Base-by-base conservation (phyloP, 2,329 filamentous ascomycete genomes). In the Elsinoe batatas region DNA sequence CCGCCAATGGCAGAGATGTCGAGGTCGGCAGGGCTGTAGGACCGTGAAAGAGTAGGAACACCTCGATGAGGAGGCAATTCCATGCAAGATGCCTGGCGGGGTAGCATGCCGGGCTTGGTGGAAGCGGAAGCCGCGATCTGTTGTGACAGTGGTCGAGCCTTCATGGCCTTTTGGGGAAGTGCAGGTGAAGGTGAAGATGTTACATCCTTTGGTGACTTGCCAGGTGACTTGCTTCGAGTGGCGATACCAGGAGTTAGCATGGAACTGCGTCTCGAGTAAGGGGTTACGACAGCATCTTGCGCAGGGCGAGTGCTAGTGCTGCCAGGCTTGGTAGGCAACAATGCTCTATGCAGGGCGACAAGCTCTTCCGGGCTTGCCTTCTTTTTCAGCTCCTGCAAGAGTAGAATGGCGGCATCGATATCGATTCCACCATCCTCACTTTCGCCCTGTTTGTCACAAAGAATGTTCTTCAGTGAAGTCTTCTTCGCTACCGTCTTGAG, bases 361-460 rank as follows among this genome's bases (percentile, higher is more conserved):
- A 77, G 64, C 56, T 77, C 73, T 54, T 76, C 74, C 1, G 74
- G 74, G 5, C 72, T 71, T 1, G 72, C 74, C 42, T 67, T 74
- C 63, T 72, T 76, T 63, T 72, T 74, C 57, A 77, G 65, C 61
- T 76, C 70, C 56, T 76, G 71, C 58, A 77, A 59, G 35, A 77
- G 64, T 26, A 65, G 65, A 37, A 76, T 72, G 5, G 74, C 74
- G 10, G 71, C 68, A 37, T 71, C 71, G 35, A 76, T 58, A 57
- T 77, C 74, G 37, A 75, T 67, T 4, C 37, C 38, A 42, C 36
- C 53, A 32, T 55, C 53, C 13, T 46, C 53, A 17, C 37, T 32
- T n/a, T 30, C 8, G 15, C 12, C 12, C 30, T 42, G 26, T 11
- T 55, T 55, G 17, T 55, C 53, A n/a, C 53, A 55, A 7, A 55